Evolutionary conservation across 768 basidiomycete species (phyloP).

Genomic region (Phaeolepiota aurea): DNA sequence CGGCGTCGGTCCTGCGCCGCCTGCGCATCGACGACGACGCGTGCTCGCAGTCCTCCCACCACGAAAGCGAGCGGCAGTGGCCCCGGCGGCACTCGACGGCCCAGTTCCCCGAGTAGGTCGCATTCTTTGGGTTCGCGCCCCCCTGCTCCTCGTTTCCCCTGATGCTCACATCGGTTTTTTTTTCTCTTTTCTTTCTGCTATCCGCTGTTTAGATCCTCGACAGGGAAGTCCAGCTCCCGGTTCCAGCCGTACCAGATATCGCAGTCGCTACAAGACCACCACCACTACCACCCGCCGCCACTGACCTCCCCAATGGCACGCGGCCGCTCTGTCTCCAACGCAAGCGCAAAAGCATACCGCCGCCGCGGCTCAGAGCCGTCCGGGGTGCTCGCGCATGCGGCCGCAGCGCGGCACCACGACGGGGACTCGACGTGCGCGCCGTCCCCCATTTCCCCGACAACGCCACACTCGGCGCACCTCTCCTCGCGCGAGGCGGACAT

Average conservation of each 20-base stretch:
- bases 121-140: not conserved
- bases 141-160: not conserved
- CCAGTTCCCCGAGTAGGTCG: conserved; percentile 19
- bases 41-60: conserved; percentile 14
- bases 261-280: conserved; percentile 16
- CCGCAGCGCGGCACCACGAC: conserved; percentile 32
- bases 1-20: conserved; percentile 58
- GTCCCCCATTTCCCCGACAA: conserved; percentile 48
- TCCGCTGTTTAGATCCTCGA: too few relatives aligned
- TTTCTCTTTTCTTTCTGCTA: not conserved
- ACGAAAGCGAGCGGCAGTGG: conserved; percentile 21
- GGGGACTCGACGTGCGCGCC: conserved; percentile 39
- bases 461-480: conserved; percentile 39
- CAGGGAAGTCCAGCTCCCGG: conserved; percentile 10
- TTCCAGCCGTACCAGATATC: conserved; percentile 20
- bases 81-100: conserved; percentile 36
- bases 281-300: conserved; percentile 11
- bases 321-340: conserved; percentile 2
- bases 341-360: not conserved
- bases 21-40: conserved; percentile 47
- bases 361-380: not conserved
- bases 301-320: conserved; percentile 7
- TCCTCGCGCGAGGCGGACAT: conserved; percentile 9
- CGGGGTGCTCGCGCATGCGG: conserved; percentile 19
- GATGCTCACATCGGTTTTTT: not conserved